Conservation (phyloP, 2,329 filamentous ascomycete genomes). For the Diatrype stigma region DNA sequence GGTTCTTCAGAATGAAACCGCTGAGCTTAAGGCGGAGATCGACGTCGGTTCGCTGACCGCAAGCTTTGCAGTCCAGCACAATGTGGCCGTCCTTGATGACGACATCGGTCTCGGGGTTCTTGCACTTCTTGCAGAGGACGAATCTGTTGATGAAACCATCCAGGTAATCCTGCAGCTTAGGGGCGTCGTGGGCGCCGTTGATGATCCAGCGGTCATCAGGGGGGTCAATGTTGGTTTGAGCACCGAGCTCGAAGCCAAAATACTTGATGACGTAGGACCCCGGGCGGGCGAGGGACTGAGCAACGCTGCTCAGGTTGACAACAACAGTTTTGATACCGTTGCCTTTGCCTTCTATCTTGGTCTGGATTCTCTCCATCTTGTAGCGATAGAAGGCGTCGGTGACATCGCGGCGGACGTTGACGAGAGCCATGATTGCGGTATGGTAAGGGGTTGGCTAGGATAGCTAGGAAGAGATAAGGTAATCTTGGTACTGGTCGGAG, state of each 20-base stretch:
- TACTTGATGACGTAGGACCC: conserved; percentile 98
- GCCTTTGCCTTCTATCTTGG: conserved; percentile 99
- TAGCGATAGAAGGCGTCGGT: conserved; percentile 99
- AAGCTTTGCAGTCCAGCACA: conserved; percentile 96
- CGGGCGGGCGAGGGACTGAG: conserved; percentile 85
- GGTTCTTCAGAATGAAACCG: conserved; percentile 95
- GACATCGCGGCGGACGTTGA: conserved; percentile 98
- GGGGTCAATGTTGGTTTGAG: conserved; percentile 96
- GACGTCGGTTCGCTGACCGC: conserved; percentile 86
- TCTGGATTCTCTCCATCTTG: conserved; percentile 99
- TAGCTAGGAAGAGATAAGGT: conserved; percentile 3
- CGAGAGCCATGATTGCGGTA: conserved; percentile 79
- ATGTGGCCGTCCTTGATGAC: conserved; percentile 92
- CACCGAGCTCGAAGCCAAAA: conserved; percentile 97
- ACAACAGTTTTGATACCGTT: conserved; percentile 99
- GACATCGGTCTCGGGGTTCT: conserved; percentile 97
- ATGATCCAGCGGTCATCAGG: conserved; percentile 99
- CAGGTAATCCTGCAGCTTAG: conserved; percentile 95
- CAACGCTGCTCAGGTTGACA: conserved; percentile 93
- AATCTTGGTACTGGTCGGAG: conserved; percentile 9
- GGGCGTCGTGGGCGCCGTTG: conserved; percentile 93
- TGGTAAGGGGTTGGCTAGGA: conserved; percentile 20
- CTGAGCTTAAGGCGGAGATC: conserved; percentile 93
- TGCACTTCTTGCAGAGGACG: conserved; percentile 99
- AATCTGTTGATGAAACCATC: conserved; percentile 99